Base-by-base conservation (phyloP, 1,139 yeast genomes). In the Hansenula anomala region DNA sequence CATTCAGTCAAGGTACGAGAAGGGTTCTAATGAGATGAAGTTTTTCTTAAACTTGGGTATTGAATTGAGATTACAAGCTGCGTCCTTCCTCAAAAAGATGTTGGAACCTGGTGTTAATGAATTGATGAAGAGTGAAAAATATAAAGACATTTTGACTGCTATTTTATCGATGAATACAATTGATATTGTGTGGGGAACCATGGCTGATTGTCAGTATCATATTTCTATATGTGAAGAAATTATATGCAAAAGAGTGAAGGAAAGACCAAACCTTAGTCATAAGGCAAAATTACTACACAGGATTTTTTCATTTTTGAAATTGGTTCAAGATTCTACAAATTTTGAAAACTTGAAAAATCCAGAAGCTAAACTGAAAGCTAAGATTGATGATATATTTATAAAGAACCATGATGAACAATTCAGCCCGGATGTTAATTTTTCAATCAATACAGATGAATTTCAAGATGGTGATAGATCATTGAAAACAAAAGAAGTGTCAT, bases 141-240 rank as follows among this genome's bases (percentile, higher is more conserved):
- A 87, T 58, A 87, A 88, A 56, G 96, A 88, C 56, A 86, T 87
- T 6, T 62, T 88, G 28, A 84, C 89, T 37, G 94, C 95, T 0
- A 81, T 87, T 17, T 70, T 88, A 63, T 80, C 94, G 3, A 86
- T 88, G 95, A 86, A 82, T 36, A 80, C 90, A 18, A 87, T 88
- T 40, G 96, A 88, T 62, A 80, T 86, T 41, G 92, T 86, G 9
- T 84, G 95, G 86, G 96, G 96, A 2, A 82, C 94, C 2, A 86
- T 85, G 94, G 82, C 83, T 44, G 95, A 86, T 49, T 86, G 95
- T 51, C 78, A 79, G 45, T 73, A 79, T 43, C 86, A 87, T 59
- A 67, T 88, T 40, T 74, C 78, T 38, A 79, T 89, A 55, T 85
- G 95, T 64, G 92, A 87, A 43, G 74, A 74, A 43, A 82, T 86